phyloP scores from a whole-genome alignment of 148 eudicot species.

The Tetragonia tetragonoides region DNA sequence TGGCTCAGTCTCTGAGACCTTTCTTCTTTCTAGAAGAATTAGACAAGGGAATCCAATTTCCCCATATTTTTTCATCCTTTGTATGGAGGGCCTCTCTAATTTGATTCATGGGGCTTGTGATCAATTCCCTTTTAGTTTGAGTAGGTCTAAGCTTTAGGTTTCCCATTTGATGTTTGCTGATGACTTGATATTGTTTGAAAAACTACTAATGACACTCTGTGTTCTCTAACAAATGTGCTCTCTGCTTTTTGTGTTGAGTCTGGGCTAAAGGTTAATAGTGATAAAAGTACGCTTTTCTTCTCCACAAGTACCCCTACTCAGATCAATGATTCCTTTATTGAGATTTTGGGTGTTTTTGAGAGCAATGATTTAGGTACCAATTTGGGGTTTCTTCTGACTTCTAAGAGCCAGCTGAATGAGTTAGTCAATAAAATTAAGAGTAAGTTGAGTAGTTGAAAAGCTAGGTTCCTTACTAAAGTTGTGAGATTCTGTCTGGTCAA shows the following conservation, averaged over 20 bases:
- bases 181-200: background rate
- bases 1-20: background rate
- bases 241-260: background rate
- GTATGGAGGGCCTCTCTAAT: background rate
- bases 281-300: background rate
- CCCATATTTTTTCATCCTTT: constrained; percentile 6
- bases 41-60: constrained; percentile 2
- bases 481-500: background rate
- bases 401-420: background rate
- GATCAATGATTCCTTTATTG: too few species aligned
- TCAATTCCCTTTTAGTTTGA: background rate
- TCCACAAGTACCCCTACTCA: background rate
- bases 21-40: background rate
- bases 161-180: background rate
- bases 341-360: background rate
- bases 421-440: background rate
- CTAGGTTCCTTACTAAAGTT: background rate
- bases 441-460: background rate
- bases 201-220: too few species aligned
- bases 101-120: background rate
- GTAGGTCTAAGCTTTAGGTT: background rate
- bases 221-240: too few species aligned
- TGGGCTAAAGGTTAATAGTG: background rate
- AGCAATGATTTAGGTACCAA: background rate
- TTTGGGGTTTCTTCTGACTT: background rate